Evolutionary conservation across 352 stramenopile species (phyloP).

Genomic region (Globisporangium alternatum): DNA sequence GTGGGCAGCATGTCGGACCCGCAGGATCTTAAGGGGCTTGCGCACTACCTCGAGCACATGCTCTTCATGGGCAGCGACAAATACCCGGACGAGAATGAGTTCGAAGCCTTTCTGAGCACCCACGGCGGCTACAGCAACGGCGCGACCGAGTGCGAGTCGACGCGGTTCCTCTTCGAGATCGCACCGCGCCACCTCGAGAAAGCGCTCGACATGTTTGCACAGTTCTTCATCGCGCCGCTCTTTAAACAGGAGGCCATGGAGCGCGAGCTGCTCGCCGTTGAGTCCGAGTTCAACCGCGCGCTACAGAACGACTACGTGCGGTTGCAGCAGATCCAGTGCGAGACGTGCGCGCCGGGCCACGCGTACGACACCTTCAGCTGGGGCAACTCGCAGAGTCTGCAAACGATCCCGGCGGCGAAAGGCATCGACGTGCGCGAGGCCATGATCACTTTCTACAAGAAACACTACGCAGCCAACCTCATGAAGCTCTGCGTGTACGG

Average conservation of each 20-base stretch:
- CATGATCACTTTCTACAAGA: constrained; percentile 54
- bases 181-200: constrained; percentile 35
- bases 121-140: constrained; percentile 90
- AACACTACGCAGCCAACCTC: constrained; percentile 49
- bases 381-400: constrained; percentile 68
- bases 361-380: constrained; percentile 78
- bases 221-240: constrained; percentile 90
- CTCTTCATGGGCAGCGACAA: constrained; percentile 91
- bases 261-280: constrained; percentile 75
- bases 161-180: constrained; percentile 91
- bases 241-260: constrained; percentile 71
- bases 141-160: constrained; percentile 89
- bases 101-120: constrained; percentile 82
- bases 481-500: constrained; percentile 81
- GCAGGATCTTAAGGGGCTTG: constrained; percentile 48
- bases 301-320: constrained; percentile 58
- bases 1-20: constrained; percentile 65
- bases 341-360: constrained; percentile 42
- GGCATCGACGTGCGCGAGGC: constrained; percentile 48
- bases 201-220: constrained; percentile 89
- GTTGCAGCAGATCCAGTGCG: constrained; percentile 72
- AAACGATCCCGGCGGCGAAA: constrained; percentile 26
- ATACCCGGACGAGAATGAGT: constrained; percentile 91
- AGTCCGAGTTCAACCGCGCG: constrained; percentile 81
- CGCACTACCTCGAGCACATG: constrained; percentile 92